These are phyloP conservation scores for Coemansia reversa DNA, from an alignment of 192 early-diverging fungal species.

Conservation along the genomic window DNA sequence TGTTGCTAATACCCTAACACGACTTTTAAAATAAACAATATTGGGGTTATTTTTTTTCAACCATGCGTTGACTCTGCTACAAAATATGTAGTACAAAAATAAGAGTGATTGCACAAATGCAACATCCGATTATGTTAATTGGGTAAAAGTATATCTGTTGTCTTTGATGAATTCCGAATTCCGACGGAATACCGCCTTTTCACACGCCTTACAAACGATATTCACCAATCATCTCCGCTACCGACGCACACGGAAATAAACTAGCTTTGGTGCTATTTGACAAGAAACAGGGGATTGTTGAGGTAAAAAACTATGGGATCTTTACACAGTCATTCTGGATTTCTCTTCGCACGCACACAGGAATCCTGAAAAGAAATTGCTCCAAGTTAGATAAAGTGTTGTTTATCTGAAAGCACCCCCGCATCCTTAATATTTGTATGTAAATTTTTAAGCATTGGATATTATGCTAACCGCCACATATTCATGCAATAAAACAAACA, in stretches of 20 bases:
- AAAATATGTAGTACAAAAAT: not conserved
- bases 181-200: not conserved
- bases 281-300: not conserved
- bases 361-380: not conserved
- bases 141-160: not conserved
- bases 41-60: too few relatives aligned
- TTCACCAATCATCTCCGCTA: not conserved
- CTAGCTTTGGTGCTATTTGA: not conserved
- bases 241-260: not conserved
- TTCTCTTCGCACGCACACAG: not conserved
- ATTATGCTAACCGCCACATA: not conserved
- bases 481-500: not conserved
- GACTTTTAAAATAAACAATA: too few relatives aligned
- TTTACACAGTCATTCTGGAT: not conserved
- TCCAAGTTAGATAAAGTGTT: too few relatives aligned
- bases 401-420: too few relatives aligned
- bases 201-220: not conserved
- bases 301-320: not conserved
- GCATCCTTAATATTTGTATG: too few relatives aligned
- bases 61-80: not conserved
- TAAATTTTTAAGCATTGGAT: not conserved
- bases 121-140: not conserved
- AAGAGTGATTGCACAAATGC: too few relatives aligned
- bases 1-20: too few relatives aligned
- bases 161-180: not conserved